phyloP scores from a whole-genome alignment of 202 grass and related monocot species.

The Digitaria exilis region DNA sequence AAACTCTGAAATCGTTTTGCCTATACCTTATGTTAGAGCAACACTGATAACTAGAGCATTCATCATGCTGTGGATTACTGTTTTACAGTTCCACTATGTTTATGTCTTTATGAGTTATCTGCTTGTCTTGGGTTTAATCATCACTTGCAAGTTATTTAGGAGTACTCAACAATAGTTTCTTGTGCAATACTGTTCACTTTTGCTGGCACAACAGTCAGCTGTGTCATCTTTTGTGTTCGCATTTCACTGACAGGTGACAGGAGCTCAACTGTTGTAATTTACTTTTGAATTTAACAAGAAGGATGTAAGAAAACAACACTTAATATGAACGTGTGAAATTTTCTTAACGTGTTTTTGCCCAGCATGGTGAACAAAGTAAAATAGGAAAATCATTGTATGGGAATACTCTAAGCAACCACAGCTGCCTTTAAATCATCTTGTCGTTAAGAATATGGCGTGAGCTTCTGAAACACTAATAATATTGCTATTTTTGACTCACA shows the following conservation, averaged over 20 bases:
- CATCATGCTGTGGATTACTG: not conserved
- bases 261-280: not conserved
- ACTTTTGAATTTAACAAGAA: not conserved
- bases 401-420: not conserved
- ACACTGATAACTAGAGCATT: not conserved
- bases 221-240: not conserved
- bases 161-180: not conserved
- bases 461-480: conserved; percentile 1
- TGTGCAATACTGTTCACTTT: not conserved
- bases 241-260: not conserved
- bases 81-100: not conserved
- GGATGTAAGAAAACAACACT: not conserved
- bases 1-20: not conserved
- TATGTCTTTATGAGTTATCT: not conserved
- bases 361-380: conserved; percentile 1
- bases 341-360: not conserved
- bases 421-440: not conserved
- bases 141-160: not conserved
- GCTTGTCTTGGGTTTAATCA: not conserved
- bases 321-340: not conserved
- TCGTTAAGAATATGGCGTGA: not conserved
- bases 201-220: not conserved
- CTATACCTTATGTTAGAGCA: not conserved
- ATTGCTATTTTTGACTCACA: conserved; percentile 47
- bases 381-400: not conserved